Evolutionary conservation across 1,139 yeast species (phyloP).

Genomic region (Pichia sp.): DNA sequence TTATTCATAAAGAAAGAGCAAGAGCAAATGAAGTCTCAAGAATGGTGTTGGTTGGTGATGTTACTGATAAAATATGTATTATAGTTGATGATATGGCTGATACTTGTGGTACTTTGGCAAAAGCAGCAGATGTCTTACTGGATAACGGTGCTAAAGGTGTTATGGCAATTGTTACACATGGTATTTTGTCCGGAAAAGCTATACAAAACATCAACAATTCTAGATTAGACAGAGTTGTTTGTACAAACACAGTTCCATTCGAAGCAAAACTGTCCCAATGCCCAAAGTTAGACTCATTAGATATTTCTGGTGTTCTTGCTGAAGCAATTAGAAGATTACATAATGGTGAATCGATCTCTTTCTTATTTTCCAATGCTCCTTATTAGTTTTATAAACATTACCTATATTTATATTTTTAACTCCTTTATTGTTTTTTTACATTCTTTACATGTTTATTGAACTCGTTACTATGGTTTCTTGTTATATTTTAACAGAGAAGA

Average conservation of each 20-base stretch:
- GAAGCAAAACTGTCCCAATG: slow-evolving; percentile 66
- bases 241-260: slow-evolving; percentile 93
- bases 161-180: slow-evolving; percentile 94
- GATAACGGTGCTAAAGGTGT: slow-evolving; percentile 78
- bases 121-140: slow-evolving; percentile 86
- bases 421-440: neutral
- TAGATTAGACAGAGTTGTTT: slow-evolving; percentile 69
- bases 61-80: slow-evolving; percentile 74
- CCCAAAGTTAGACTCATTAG: slow-evolving; percentile 72
- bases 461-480: no score
- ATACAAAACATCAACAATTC: slow-evolving; percentile 75
- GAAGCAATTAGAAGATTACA: slow-evolving; percentile 94
- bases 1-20: slow-evolving; percentile 94
- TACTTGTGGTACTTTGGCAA: slow-evolving; percentile 93
- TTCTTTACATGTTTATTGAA: neutral
- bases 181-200: slow-evolving; percentile 85
- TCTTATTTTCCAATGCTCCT: slow-evolving; percentile 74
- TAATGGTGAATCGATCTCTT: slow-evolving; percentile 93
- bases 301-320: slow-evolving; percentile 85
- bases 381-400: slow-evolving; percentile 20
- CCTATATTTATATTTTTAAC: no score
- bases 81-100: slow-evolving; percentile 98
- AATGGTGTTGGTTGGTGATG: slow-evolving; percentile 98
- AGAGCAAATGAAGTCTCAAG: slow-evolving; percentile 89
- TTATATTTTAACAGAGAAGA: no score